These are phyloP conservation scores for Cutaneotrichosporon cyanovorans DNA, from an alignment of 1,284 basidiomycete genomes.

Conservation along the genomic window DNA sequence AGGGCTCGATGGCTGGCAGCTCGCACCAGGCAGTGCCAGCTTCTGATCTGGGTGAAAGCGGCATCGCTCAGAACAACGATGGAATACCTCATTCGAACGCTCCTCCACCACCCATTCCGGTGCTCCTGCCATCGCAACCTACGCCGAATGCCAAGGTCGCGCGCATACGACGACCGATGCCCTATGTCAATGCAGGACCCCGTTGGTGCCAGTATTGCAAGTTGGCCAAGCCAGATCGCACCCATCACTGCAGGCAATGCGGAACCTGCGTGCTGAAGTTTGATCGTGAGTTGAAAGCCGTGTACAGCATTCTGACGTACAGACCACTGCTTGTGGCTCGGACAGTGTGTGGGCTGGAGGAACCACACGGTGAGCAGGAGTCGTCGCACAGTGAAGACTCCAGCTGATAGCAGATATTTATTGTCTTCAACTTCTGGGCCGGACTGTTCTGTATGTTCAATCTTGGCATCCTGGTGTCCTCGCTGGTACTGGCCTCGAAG, in stretches of 20 bases:
- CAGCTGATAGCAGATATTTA: constrained; percentile 32
- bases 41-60: no score
- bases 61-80: no score
- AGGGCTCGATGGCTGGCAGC: no score
- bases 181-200: constrained; percentile 17
- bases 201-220: constrained; percentile 40
- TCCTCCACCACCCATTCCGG: no score
- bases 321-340: constrained; percentile 44
- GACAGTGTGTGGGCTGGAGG: constrained; percentile 43
- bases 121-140: neutral
- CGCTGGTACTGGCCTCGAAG: constrained; percentile 5
- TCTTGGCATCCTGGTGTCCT: constrained; percentile 24
- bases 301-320: neutral
- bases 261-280: constrained; percentile 41
- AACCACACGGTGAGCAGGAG: constrained; percentile 38
- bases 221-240: constrained; percentile 42
- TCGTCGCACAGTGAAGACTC: no score
- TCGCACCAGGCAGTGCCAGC: no score
- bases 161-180: constrained; percentile 25
- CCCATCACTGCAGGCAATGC: constrained; percentile 46
- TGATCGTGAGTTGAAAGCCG: constrained; percentile 22
- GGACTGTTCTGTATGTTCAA: constrained; percentile 34
- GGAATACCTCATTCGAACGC: no score
- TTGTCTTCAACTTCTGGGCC: constrained; percentile 41
- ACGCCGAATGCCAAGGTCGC: neutral